Conservation (phyloP, 495 filamentous ascomycete species). For the Penicillium soppii region DNA sequence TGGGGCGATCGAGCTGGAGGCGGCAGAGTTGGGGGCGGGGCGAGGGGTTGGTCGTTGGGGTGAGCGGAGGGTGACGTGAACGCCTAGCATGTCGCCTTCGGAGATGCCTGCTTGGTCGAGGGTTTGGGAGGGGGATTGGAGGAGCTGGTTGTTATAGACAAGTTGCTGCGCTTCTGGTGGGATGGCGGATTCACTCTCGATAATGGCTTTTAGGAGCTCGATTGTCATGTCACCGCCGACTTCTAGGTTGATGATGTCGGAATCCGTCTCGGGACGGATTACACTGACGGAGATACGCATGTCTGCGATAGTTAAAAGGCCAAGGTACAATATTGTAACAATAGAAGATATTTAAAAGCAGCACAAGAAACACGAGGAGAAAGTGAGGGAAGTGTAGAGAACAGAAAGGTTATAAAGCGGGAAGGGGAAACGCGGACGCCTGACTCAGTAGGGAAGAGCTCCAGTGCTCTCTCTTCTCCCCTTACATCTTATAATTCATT, state of each 20-base stretch:
- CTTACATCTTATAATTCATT: constrained; percentile 14
- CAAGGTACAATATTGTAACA: not conserved
- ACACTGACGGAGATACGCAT: constrained; percentile 83
- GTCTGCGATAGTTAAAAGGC: not conserved
- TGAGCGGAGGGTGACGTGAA: constrained; percentile 60
- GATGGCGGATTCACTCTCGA: constrained; percentile 63
- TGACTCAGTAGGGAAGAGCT: constrained; percentile 6
- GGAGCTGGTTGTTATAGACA: constrained; percentile 85
- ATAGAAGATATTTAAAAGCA: no score
- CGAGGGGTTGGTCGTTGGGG: constrained; percentile 5
- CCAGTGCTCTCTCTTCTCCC: not conserved
- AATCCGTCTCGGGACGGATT: constrained; percentile 68
- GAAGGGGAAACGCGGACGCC: constrained; percentile 1
- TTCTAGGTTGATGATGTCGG: constrained; percentile 81
- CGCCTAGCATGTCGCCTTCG: constrained; percentile 89
- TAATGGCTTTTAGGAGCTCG: constrained; percentile 79
- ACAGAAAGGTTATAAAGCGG: constrained; percentile 12
- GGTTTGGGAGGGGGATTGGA: constrained; percentile 73
- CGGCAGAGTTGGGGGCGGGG: constrained; percentile 11
- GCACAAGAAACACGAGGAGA: no score
- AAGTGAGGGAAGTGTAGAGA: constrained; percentile 4
- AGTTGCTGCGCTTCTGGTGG: constrained; percentile 52
- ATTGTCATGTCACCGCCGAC: constrained; percentile 82
- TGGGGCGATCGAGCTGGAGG: constrained; percentile 29
- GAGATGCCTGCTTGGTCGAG: constrained; percentile 77